Evolutionary conservation across 2,329 filamentous ascomycete genomes (phyloP), one percentile per base, ranked within the genome.

Genomic region (Dactylonectria estremocensis): DNA sequence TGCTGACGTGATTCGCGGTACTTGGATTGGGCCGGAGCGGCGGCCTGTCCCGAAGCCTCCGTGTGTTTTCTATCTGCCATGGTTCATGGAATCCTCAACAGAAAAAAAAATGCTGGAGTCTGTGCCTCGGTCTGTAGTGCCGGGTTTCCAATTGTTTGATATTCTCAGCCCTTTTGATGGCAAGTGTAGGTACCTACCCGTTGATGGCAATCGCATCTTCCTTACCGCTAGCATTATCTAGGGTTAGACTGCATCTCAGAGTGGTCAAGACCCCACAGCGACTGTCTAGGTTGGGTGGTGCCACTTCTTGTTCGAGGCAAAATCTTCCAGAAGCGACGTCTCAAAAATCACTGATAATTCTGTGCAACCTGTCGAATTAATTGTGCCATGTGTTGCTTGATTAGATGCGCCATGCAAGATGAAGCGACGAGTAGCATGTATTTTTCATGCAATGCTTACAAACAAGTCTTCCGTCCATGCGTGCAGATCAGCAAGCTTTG

Each of bases 1-100:
- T 37, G 16, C 33, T 53, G 50, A 33, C 50, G 50, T 53, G 50
- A 35, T 53, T 31, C n/a, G 10, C 50, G 13, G n/a, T 31, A 14
- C 18, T 37, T 35, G 31, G 50, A 53, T 53, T 53, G 50, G 50
- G 3, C n/a, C 11, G n/a, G 5, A 2, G 5, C n/a, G 4, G 28
- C 31, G 50, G 50, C n/a, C 5, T 31, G 2, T 53, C 14, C 50
- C 50, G n/a, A 53, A 18, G 10, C 5, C n/a, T 10, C 50, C 50
- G 50, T 13, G 50, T 35, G 28, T 35, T 35, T 13, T 43, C n/a
- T 28, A 7, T 43, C 8, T n/a, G 5, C 14, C 40, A n/a, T n/a
- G 4, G 16, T 16, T 8, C 14, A 5, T n/a, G 40, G 16, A 8
- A 22, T 53, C 28, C 50, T 53, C 50, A 53, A 53, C 50, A 53